phyloP scores from a whole-genome alignment of 768 basidiomycete species.

The Agrocybe praecox region DNA sequence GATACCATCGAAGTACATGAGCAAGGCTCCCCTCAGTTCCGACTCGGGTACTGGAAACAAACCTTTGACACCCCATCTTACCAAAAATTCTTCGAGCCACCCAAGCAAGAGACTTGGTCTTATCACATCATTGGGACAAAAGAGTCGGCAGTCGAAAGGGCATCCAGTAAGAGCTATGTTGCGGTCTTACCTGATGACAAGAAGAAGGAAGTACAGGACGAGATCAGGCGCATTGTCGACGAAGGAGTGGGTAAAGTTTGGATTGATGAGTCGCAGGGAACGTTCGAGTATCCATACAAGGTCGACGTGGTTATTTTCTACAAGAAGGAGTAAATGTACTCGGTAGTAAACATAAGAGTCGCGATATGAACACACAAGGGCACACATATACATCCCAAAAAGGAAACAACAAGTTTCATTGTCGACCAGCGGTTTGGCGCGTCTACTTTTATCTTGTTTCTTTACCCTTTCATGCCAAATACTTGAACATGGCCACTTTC shows the following conservation, averaged over 20 bases:
- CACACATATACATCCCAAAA: neutral
- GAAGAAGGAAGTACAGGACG: constrained; percentile 50
- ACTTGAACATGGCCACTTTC: constrained; percentile 55
- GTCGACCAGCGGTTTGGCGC: neutral
- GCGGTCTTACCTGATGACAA: constrained; percentile 59
- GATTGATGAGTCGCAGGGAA: constrained; percentile 73
- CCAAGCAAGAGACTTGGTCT: constrained; percentile 55
- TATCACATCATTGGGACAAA: constrained; percentile 56
- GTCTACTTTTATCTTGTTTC: neutral
- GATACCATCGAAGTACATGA: constrained; percentile 72
- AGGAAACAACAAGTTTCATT: neutral
- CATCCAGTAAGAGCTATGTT: constrained; percentile 86
- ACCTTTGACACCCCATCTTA: constrained; percentile 72
- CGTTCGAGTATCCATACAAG: constrained; percentile 83
- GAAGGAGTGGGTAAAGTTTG: constrained; percentile 66
- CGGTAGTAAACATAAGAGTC: neutral
- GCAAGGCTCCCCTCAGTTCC: constrained; percentile 79
- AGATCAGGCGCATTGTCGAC: constrained; percentile 57
- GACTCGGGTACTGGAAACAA: constrained; percentile 72
- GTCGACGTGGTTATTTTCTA: constrained; percentile 57
- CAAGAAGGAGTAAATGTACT: constrained; percentile 20
- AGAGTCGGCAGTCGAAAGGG: constrained; percentile 65
- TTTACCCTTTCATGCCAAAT: neutral
- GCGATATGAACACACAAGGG: neutral
- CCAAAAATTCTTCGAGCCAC: constrained; percentile 55